Evolutionary conservation across 116 monocot genomes (phyloP), one percentile per base, ranked within the genome.

Genomic region (Trichopus zeylanicus): DNA sequence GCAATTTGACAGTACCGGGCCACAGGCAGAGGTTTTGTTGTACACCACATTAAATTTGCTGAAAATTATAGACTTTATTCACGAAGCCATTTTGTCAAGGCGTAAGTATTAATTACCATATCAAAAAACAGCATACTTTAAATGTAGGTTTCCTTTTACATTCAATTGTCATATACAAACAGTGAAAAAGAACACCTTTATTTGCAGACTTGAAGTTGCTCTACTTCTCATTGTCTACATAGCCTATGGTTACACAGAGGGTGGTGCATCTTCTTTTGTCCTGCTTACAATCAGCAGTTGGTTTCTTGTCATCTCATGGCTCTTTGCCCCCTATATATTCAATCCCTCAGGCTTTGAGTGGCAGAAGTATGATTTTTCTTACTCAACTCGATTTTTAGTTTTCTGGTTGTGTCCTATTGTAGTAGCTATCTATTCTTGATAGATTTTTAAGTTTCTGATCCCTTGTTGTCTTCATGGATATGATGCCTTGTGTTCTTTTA

Each of bases 1-100:
- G 5, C 23, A 8, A 24, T 49, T 46, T 3, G n/a, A 58, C 89
- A 95, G 90, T 95, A 95, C 70, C 70, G 69, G 31, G 87, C 95
- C 37, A 95, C 95, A 60, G 95, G 95, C n/a, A 83, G 95, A 83
- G 95, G 95, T 3, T 95, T 95, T 84, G 95, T 95, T 75, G 95
- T 95, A 1, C 73, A 61, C 6, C 95, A 95, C 51, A 95, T 90
- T 37, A 87, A 78, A 34, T 95, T 95, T 71, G 81, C 95, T 53
- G 95, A 95, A 57, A 95, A 95, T 64, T 95, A 95, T 59, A 81
- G 95, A 33, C 59, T 95, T 18, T 95, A 87, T 37, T 83, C 95
- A 32, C 61, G 95, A 60, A 95, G 95, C 55, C 95, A 95, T 64
- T 95, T 95, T 84, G 90, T 95, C 31, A 95, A 95, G 70, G 95